Base-by-base conservation (phyloP, 495 filamentous ascomycete species). In the Tetracladium setigerum region DNA sequence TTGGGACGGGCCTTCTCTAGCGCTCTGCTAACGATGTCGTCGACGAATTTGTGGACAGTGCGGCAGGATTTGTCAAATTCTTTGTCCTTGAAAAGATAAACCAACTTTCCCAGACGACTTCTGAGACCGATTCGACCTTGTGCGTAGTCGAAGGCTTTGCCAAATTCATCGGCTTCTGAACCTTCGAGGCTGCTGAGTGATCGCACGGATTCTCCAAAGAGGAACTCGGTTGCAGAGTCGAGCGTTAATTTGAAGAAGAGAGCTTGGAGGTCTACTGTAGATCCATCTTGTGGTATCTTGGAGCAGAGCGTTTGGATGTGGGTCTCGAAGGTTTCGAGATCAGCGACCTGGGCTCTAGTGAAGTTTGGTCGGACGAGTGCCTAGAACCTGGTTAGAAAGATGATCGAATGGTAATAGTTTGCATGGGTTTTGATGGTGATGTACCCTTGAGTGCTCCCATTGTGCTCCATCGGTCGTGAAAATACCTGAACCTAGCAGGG, bases 181-280 rank as follows among this genome's bases (percentile, higher is more conserved):
- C 53, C 54, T 33, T 57, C 56, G 8, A 44, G 49, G 40, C 50
- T 46, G 15, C 46, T 58, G 11, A 65, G 62, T 4, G 66, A 67
- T 50, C 66, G 53, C 1, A 67, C 63, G 12, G 69, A 69, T 43
- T 78, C 70, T 4, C 86, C 84, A 42, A 88, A 83, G 3, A 91
- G 67, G 57, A 89, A 84, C 50, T 88, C 82, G 0, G 83, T 88
- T 0, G 82, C 72, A 0, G 81, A 69, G 57, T 90, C 84, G 8
- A 89, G 67, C 0, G 83, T 84, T 36, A 84, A 55, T n/a, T 62
- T 47, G 62, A 77, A 82, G 59, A 89, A 84, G 5, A 85, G 60
- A 1, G 73, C 66, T 57, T 83, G 81, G 5, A 90, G 63, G 58
- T 89, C 78, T 12, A 83, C 64, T 0, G 67, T 73, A 1, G 62